These are phyloP conservation scores for Penicillium macrosclerotiorum DNA, from an alignment of 495 filamentous ascomycete genomes.

Conservation along the genomic window DNA sequence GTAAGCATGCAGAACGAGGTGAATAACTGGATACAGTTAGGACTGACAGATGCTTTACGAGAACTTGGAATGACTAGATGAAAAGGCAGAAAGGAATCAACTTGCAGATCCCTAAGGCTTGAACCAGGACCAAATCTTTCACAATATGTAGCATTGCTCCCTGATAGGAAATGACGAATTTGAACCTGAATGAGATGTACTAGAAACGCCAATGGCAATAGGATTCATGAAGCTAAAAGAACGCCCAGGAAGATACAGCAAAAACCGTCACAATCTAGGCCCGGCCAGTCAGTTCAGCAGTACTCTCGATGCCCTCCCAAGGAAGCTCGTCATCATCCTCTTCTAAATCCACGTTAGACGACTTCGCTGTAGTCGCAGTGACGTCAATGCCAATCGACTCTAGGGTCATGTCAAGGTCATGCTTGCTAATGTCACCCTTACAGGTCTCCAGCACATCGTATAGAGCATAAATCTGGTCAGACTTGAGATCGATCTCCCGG, in stretches of 20 bases:
- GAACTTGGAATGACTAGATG: no score
- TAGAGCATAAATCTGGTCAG: conserved; percentile 83
- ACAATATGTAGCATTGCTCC: no score
- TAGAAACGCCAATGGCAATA: background rate
- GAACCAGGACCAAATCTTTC: no score
- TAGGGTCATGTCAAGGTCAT: conserved; percentile 68
- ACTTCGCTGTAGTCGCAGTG: conserved; percentile 36
- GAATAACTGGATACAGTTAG: no score
- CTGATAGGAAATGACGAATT: no score
- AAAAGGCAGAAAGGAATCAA: no score
- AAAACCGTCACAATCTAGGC: conserved; percentile 7
- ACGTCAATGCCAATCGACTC: conserved; percentile 54
- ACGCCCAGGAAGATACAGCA: background rate
- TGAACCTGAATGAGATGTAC: no score
- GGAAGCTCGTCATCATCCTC: conserved; percentile 46
- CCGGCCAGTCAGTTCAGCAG: conserved; percentile 43
- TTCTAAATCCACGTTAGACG: conserved; percentile 33
- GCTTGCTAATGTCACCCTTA: conserved; percentile 66
- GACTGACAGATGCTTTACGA: no score
- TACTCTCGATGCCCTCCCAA: conserved; percentile 55
- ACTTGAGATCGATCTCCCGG: conserved; percentile 68
- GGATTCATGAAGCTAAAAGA: no score
- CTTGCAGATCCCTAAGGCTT: no score
- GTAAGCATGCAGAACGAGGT: no score
- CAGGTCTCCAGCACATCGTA: conserved; percentile 89